Conservation (phyloP, 2,329 filamentous ascomycete species). For the Pseudogymnoascus sp. region DNA sequence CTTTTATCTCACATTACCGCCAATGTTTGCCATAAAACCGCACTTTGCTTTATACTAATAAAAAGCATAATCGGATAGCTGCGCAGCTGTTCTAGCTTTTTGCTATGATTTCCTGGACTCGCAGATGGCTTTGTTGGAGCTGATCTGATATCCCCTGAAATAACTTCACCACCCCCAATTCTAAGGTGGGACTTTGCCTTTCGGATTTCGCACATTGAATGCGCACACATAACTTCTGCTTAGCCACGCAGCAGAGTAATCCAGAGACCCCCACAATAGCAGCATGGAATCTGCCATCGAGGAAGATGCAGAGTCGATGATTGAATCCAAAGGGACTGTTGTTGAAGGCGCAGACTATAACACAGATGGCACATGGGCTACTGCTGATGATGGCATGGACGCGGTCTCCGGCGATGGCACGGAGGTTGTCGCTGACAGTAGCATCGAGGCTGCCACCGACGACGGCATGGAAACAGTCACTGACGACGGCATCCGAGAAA, state of each 20-base stretch:
- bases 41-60: neutral
- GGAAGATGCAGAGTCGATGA: neutral
- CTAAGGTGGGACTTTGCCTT: neutral
- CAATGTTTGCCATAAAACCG: neutral
- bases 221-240: neutral
- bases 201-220: neutral
- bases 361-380: neutral
- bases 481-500: neutral
- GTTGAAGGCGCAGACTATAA: neutral
- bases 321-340: neutral
- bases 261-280: neutral
- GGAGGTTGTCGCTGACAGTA: neutral
- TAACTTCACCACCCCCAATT: neutral
- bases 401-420: neutral
- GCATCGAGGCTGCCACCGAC: neutral
- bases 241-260: neutral
- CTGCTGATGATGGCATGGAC: neutral
- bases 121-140: neutral
- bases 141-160: neutral
- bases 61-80: neutral
- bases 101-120: neutral
- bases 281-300: neutral
- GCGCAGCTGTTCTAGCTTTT: neutral
- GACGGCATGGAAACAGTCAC: constrained; percentile 1
- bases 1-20: neutral